phyloP scores from a whole-genome alignment of 2,329 filamentous ascomycete genomes.

The Fragosphaeria purpurea region DNA sequence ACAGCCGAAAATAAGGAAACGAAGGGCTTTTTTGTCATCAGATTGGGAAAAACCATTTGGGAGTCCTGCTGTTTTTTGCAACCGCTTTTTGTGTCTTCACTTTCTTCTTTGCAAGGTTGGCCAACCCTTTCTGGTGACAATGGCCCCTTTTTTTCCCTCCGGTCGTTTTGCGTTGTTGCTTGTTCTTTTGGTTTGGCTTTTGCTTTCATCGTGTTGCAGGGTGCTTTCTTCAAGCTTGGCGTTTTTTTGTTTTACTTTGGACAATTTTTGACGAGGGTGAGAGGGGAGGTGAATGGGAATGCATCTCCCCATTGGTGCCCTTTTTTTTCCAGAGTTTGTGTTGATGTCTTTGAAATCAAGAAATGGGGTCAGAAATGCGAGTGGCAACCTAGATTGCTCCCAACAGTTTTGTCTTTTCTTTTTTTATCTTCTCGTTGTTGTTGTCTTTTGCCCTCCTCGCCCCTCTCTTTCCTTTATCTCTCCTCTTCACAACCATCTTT shows the following conservation, averaged over 20 bases:
- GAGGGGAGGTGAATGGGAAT: not conserved
- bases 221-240: not conserved
- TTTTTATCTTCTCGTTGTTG: not conserved
- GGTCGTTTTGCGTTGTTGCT: not conserved
- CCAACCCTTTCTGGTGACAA: slow-evolving; percentile 9
- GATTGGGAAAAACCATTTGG: slow-evolving; percentile 14
- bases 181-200: not conserved
- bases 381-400: no score
- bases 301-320: not conserved
- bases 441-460: not conserved
- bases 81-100: slow-evolving; percentile 6
- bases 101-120: slow-evolving; percentile 9
- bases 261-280: slow-evolving; percentile 1
- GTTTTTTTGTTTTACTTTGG: slow-evolving; percentile 1
- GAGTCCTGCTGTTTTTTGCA: slow-evolving; percentile 9
- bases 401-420: not conserved
- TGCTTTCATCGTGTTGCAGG: not conserved
- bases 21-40: slow-evolving; percentile 12
- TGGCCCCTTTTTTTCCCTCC: not conserved
- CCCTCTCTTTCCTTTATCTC: not conserved
- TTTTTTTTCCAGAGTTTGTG: not conserved
- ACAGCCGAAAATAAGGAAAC: slow-evolving; percentile 1
- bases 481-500: not conserved
- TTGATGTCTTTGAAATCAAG: no score
- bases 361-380: no score